Evolutionary conservation across 331 rosid genomes (phyloP).

Genomic region (Quercus phellos): DNA sequence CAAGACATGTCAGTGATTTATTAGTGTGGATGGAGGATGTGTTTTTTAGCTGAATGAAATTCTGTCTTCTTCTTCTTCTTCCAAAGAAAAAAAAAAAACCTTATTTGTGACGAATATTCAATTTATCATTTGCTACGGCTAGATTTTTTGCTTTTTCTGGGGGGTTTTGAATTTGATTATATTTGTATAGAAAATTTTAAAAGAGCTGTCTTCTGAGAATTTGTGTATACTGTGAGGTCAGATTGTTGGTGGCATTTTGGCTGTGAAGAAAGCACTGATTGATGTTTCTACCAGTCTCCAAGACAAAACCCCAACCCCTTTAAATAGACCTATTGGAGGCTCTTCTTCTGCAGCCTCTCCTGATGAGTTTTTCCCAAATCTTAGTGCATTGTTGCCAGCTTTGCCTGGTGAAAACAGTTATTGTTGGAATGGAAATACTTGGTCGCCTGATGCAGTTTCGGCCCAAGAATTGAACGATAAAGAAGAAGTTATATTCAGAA

Average conservation of each 20-base stretch:
- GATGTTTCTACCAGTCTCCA: slow-evolving; percentile 51
- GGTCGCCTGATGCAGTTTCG: slow-evolving; percentile 22
- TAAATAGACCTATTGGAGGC: slow-evolving; percentile 11
- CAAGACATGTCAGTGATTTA: too few relatives aligned
- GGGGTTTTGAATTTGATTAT: neutral
- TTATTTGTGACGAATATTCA: too few relatives aligned
- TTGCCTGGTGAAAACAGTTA: slow-evolving; percentile 21
- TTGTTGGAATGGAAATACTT: slow-evolving; percentile 16
- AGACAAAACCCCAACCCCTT: slow-evolving; percentile 27
- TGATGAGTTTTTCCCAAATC: slow-evolving; percentile 35
- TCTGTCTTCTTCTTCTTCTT: too few relatives aligned
- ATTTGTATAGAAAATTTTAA: neutral
- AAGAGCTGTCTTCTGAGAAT: too few relatives aligned
- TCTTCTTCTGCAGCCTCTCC: slow-evolving; percentile 23
- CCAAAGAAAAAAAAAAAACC: too few relatives aligned
- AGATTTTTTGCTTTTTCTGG: too few relatives aligned
- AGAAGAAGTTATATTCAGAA: slow-evolving; percentile 46
- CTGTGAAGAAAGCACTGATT: slow-evolving; percentile 58
- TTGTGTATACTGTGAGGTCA: slow-evolving; percentile 16
- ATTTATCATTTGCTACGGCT: too few relatives aligned
- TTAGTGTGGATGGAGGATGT: too few relatives aligned
- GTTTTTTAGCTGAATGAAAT: too few relatives aligned
- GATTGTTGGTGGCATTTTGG: slow-evolving; percentile 46
- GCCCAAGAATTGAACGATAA: slow-evolving; percentile 20
- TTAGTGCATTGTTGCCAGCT: slow-evolving; percentile 30